phyloP scores from a whole-genome alignment of 2,329 filamentous ascomycete species.

The Lecanicillium sp. region DNA sequence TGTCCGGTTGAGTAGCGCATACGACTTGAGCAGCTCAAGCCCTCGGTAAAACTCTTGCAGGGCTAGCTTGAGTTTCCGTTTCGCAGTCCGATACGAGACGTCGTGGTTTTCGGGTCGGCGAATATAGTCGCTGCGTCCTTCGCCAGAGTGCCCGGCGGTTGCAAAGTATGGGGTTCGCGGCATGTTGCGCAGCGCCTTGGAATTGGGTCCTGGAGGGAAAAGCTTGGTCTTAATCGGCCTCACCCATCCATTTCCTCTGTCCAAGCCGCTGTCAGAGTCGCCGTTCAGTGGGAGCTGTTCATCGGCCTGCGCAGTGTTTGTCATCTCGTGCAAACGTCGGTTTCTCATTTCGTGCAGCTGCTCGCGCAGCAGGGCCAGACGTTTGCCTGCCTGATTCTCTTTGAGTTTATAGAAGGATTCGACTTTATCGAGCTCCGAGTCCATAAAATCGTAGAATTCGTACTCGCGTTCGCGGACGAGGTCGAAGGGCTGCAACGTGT shows the following conservation, averaged over 20 bases:
- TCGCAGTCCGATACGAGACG: slow-evolving; percentile 79
- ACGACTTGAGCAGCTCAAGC: slow-evolving; percentile 85
- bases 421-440: slow-evolving; percentile 81
- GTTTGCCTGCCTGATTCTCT: slow-evolving; percentile 72
- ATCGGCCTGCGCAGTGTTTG: slow-evolving; percentile 17
- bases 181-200: slow-evolving; percentile 50
- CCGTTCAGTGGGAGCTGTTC: slow-evolving; percentile 15
- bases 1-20: slow-evolving; percentile 80
- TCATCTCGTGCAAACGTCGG: slow-evolving; percentile 65
- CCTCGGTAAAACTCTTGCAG: slow-evolving; percentile 90
- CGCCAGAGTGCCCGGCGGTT: slow-evolving; percentile 16
- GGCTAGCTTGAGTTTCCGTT: slow-evolving; percentile 83
- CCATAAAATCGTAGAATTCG: slow-evolving; percentile 84
- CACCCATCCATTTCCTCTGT: slow-evolving; percentile 32
- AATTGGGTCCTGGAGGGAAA: slow-evolving; percentile 51
- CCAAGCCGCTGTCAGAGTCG: slow-evolving; percentile 15
- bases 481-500: slow-evolving; percentile 38
- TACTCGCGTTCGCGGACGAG: slow-evolving; percentile 64
- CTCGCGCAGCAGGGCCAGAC: slow-evolving; percentile 62
- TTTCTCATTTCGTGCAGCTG: slow-evolving; percentile 93
- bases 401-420: slow-evolving; percentile 83
- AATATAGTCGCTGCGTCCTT: slow-evolving; percentile 39
- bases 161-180: slow-evolving; percentile 37
- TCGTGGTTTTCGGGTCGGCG: slow-evolving; percentile 39
- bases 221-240: slow-evolving; percentile 46